Evolutionary conservation across 495 filamentous ascomycete species (phyloP), one percentile per base, ranked within the genome.

Genomic region (Physcia stellaris): DNA sequence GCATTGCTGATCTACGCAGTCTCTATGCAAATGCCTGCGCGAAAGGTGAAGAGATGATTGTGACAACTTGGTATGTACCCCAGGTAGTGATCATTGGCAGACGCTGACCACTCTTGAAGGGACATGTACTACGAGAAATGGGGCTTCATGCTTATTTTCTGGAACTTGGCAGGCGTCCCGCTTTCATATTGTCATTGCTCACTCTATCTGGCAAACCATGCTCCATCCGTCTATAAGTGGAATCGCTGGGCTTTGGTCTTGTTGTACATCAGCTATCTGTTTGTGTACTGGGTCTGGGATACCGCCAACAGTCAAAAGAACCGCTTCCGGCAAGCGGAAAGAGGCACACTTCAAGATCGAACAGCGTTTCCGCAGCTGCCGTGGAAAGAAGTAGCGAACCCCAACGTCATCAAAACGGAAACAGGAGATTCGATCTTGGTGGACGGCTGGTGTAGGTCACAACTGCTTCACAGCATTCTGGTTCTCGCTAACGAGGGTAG

Each of bases 81-180:
- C 7, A 20, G 27, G 47, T 44, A 58, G 17, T 40, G 1, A 29
- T 4, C 5, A 20, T 16, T 32, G 17, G 16, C 38, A 11, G 12
- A 7, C 11, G 18, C 32, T 51, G 4, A 50, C 20, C 28, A 24
- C 26, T 21, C 27, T 17, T 9, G 6, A 28, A 76, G 72, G 72
- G 90, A 98, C 58, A 95, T 98, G 84, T 94, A 93, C 69, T 87
- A 88, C 55, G 90, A 98, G 68, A 98, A 98, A 68, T 94, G 86
- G 84, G 90, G 90, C 50, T 98, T 96, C 66, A 94, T 98, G 88
- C 71, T 98, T 39, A 94, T 94, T 60, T 98, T 98, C 74, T 98
- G 90, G 90, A 98, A 98, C 62, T 66, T 98, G 55, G 86, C 86
- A 39, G 90, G 90, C 46, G 90, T 98, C 13, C 90, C 90, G 11